These are phyloP conservation scores for Wallacemonas sp. DNA, from an alignment of 208 protist species.

Conservation along the genomic window DNA sequence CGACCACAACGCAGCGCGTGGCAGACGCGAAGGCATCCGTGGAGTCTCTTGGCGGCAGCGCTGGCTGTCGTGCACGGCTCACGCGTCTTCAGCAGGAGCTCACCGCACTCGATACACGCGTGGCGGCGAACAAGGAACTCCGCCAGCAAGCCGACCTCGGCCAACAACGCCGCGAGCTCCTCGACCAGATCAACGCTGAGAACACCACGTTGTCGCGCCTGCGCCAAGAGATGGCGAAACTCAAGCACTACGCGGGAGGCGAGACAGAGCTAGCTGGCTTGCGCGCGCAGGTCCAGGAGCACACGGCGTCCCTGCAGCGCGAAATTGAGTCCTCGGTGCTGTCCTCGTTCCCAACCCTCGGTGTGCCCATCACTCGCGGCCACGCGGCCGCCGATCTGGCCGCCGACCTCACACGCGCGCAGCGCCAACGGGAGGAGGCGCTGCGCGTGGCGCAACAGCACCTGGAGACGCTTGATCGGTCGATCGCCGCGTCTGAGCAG, in stretches of 20 bases:
- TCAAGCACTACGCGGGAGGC: constrained; percentile 32
- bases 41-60: constrained; percentile 12
- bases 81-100: constrained; percentile 25
- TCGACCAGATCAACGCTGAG: constrained; percentile 46
- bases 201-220: constrained; percentile 46
- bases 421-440: constrained; percentile 3
- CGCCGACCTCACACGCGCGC: not conserved
- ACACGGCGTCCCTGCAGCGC: constrained; percentile 17
- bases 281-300: constrained; percentile 38
- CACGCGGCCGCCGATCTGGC: not conserved
- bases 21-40: constrained; percentile 18
- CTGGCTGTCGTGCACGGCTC: constrained; percentile 10
- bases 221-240: constrained; percentile 46
- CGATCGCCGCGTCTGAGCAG: constrained; percentile 8
- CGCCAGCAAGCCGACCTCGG: constrained; percentile 25
- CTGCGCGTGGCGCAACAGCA: not conserved
- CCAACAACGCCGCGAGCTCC: constrained; percentile 38
- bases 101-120: constrained; percentile 41
- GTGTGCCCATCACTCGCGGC: not conserved
- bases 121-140: constrained; percentile 42
- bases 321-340: constrained; percentile 32
- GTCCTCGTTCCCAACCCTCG: constrained; percentile 24
- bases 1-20: constrained; percentile 19
- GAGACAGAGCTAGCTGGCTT: constrained; percentile 41
- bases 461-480: constrained; percentile 4